phyloP scores from a whole-genome alignment of 2,329 filamentous ascomycete genomes.

The Colletotrichum acutatum region DNA sequence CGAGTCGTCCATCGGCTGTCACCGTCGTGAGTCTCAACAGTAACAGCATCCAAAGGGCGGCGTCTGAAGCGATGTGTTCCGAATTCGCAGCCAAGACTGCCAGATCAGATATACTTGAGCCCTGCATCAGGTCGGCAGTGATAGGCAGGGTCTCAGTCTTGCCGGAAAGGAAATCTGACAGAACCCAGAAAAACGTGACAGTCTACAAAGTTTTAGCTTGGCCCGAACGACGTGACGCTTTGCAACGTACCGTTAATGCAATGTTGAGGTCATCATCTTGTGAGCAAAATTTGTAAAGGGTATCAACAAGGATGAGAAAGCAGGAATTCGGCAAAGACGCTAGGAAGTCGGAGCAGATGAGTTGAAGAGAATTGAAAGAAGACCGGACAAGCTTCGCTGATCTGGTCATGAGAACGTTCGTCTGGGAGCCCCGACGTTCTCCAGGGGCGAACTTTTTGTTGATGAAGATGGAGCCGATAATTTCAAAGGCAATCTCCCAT shows the following conservation, averaged over 20 bases:
- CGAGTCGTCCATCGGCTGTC: slow-evolving; percentile 76
- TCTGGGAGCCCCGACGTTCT: slow-evolving; percentile 43
- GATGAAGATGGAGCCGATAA: slow-evolving; percentile 85
- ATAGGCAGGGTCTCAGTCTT: slow-evolving; percentile 69
- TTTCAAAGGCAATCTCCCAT: slow-evolving; percentile 87
- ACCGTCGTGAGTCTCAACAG: slow-evolving; percentile 77
- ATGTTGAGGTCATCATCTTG: slow-evolving; percentile 96
- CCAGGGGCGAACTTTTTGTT: slow-evolving; percentile 49
- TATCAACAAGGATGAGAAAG: slow-evolving; percentile 83
- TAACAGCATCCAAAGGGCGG: slow-evolving; percentile 83
- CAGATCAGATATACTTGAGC: slow-evolving; percentile 62
- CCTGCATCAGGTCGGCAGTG: slow-evolving; percentile 65
- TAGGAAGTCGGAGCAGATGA: slow-evolving; percentile 95
- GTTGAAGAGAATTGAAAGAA: slow-evolving; percentile 88
- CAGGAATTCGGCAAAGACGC: slow-evolving; percentile 76
- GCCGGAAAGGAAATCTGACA: slow-evolving; percentile 85
- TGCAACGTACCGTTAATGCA: slow-evolving; percentile 79
- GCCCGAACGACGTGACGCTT: slow-evolving; percentile 26
- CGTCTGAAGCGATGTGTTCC: slow-evolving; percentile 70
- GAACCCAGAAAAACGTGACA: slow-evolving; percentile 94
- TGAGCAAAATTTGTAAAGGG: slow-evolving; percentile 87
- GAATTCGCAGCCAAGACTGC: slow-evolving; percentile 68
- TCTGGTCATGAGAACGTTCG: slow-evolving; percentile 58
- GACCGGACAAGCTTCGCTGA: slow-evolving; percentile 84
- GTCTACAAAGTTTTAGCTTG: slow-evolving; percentile 62